These are phyloP conservation scores for Aspergillus floridensis DNA, from an alignment of 2,329 filamentous ascomycete genomes.

Conservation along the genomic window DNA sequence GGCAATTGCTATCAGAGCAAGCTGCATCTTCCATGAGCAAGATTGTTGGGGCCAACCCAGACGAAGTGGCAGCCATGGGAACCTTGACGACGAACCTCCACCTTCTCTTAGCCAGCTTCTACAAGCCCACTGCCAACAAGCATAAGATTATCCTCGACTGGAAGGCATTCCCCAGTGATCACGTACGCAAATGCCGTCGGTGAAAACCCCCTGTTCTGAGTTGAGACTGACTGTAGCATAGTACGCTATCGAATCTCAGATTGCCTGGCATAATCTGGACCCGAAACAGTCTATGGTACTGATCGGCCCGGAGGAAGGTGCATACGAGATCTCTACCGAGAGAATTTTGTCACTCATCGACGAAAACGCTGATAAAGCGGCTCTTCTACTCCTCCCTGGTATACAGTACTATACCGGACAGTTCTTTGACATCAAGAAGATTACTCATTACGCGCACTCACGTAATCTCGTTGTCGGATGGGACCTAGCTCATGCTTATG, in stretches of 20 bases:
- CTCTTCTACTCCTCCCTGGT: slow-evolving; percentile 75
- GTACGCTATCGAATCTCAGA: slow-evolving; percentile 80
- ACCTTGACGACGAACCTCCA: slow-evolving; percentile 79
- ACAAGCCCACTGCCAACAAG: slow-evolving; percentile 60
- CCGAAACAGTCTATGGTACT: slow-evolving; percentile 68
- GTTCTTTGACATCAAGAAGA: slow-evolving; percentile 73
- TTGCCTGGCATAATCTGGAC: slow-evolving; percentile 66
- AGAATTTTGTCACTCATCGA: slow-evolving; percentile 71
- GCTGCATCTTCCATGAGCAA: slow-evolving; percentile 67
- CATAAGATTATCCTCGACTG: slow-evolving; percentile 82
- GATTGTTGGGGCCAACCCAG: slow-evolving; percentile 68
- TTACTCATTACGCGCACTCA: slow-evolving; percentile 70
- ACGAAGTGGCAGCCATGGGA: slow-evolving; percentile 83
- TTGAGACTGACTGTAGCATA: slow-evolving; percentile 36
- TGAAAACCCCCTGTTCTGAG: not conserved
- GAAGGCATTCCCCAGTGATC: slow-evolving; percentile 84
- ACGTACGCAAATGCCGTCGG: slow-evolving; percentile 48
- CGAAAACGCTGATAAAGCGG: slow-evolving; percentile 66
- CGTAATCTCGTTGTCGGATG: slow-evolving; percentile 72
- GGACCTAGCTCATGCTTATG: slow-evolving; percentile 82
- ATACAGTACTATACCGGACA: slow-evolving; percentile 93
- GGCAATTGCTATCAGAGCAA: slow-evolving; percentile 75
- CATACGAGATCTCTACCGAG: slow-evolving; percentile 64
- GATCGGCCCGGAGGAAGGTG: slow-evolving; percentile 60
- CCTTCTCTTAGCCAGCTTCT: slow-evolving; percentile 77